Percentiles rank a stretch among this genome's conserved stretches.
Conservation (phyloP, 1,284 basidiomycete species). For the Trichosporon inkin region DNA sequence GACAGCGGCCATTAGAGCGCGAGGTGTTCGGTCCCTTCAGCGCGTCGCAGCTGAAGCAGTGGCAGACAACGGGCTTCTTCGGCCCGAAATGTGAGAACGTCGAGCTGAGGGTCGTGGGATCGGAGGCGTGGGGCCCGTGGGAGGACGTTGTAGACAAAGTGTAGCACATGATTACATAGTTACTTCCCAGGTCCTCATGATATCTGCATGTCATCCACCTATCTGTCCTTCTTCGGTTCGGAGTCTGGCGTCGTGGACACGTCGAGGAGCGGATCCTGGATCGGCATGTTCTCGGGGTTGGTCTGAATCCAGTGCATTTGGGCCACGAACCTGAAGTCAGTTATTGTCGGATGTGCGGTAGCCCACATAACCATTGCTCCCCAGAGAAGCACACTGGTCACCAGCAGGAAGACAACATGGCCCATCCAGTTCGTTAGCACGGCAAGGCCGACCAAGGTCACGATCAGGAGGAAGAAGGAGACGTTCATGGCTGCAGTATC, state of each 20-base stretch:
- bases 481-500: conserved; percentile 45
- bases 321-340: conserved; percentile 42
- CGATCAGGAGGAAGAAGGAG: conserved; percentile 45
- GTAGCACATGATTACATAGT: background rate
- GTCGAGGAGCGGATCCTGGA: conserved; percentile 12
- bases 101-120: conserved; percentile 38
- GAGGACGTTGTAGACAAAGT: conserved; percentile 27
- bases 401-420: conserved; percentile 42
- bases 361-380: conserved; percentile 45
- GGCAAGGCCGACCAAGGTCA: conserved; percentile 42
- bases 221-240: conserved; percentile 36
- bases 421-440: conserved; percentile 44
- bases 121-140: conserved; percentile 45
- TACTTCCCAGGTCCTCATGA: background rate
- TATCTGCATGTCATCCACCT: conserved; percentile 10
- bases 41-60: conserved; percentile 35
- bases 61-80: conserved; percentile 49
- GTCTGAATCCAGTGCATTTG: conserved; percentile 41
- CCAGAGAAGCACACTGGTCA: conserved; percentile 39
- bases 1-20: conserved; percentile 47
- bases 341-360: background rate
- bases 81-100: conserved; percentile 49
- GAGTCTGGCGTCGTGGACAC: conserved; percentile 1
- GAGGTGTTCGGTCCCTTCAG: conserved; percentile 52
- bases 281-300: conserved; percentile 43